These are phyloP conservation scores for Ceriops tagal DNA, from an alignment of 345 rosid species.

Conservation along the genomic window DNA sequence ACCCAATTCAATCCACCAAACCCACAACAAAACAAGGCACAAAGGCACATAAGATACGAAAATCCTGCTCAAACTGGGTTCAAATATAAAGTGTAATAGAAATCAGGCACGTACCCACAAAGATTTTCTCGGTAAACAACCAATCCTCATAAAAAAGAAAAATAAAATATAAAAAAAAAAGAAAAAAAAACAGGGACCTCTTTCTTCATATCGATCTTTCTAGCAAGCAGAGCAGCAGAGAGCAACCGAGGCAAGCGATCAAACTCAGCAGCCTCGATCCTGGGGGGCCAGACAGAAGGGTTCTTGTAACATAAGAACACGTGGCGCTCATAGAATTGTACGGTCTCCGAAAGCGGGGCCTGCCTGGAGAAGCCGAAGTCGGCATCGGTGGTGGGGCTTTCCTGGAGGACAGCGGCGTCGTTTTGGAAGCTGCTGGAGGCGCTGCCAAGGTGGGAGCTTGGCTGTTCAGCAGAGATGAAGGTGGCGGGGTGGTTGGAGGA, in stretches of 20 bases:
- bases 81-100: not conserved
- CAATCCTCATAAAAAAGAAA: too few species aligned
- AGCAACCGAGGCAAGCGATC: conserved; percentile 97
- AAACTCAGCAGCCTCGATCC: conserved; percentile 98
- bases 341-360: conserved; percentile 79
- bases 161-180: not conserved
- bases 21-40: not conserved
- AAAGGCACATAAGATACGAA: not conserved
- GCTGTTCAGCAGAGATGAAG: conserved; percentile 45
- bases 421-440: conserved; percentile 78
- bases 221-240: conserved; percentile 68
- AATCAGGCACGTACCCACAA: not conserved
- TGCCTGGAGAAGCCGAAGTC: conserved; percentile 81
- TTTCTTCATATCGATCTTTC: conserved; percentile 61
- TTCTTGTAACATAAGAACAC: conserved; percentile 90
- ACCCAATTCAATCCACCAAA: not conserved
- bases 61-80: not conserved
- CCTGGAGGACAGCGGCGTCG: conserved; percentile 53
- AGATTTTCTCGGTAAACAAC: not conserved
- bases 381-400: conserved; percentile 35
- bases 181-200: conserved; percentile 37
- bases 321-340: conserved; percentile 80
- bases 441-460: conserved; percentile 52
- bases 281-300: conserved; percentile 90
- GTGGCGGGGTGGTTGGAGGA: conserved; percentile 53